Base-by-base conservation (phyloP, 2,329 filamentous ascomycete genomes). In the Aureobasidium sp. region DNA sequence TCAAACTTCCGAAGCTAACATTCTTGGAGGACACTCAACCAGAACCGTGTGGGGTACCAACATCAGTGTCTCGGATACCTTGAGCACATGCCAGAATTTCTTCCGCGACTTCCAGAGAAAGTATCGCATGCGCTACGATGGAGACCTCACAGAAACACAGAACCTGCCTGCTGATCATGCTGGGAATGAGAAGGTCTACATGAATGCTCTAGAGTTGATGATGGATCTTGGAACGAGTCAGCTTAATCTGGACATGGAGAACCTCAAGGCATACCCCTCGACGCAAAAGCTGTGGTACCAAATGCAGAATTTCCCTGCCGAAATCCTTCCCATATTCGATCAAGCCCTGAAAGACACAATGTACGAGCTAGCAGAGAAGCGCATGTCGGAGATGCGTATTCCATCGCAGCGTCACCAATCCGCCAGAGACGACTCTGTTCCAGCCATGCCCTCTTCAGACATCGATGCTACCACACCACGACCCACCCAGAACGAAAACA, bases 21-120 rank as follows among this genome's bases (percentile, higher is more conserved):
- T 82, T 0, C 83, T 97, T 44, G 93, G 91, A 42, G 94, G 92
- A 1, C 85, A 85, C 63, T 90, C 89, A 42, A 87, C 88, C 61
- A 86, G 88, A 67, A 85, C 95, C 62, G 93, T 99, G 66, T 99
- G 94, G 94, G 94, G 94, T 73, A 99, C 94, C 47, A 97, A 96
- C 42, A 90, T 99, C 54, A 96, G 93, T 5, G 88, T 99, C 59
- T 85, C 90, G 64, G 92, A 97, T 72, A 91, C 91, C 0, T 89
- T 95, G 74, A 84, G 86, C 57, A 82, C 87, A 0, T 96, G 97
- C 79, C 93, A 94, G 71, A 91, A 94, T 66, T 99, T 99, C 70
- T 79, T 99, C 31, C 85, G 86, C 71, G 95, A 96, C 72, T 99
- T 94, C 69, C 90, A 91, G 64, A 87, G 85, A 67, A 97, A 97